Base-by-base conservation (phyloP, 2,329 filamentous ascomycete genomes). In the Diaporthe humulicola region DNA sequence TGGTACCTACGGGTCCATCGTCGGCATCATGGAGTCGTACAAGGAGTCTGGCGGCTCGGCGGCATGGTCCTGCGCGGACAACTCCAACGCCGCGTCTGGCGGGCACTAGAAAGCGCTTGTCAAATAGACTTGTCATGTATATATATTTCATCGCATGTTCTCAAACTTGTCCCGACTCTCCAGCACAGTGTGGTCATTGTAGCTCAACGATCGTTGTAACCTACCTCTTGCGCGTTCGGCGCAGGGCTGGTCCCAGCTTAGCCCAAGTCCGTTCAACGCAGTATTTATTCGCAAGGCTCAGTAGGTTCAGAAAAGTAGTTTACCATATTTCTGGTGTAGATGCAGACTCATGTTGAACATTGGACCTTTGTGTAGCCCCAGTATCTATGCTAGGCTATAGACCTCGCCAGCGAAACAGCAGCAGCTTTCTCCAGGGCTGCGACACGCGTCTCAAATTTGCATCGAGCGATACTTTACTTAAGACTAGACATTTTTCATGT, bases 21-120 rank as follows among this genome's bases (percentile, higher is more conserved):
- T 67, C 22, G 61, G 61, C 45, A 67, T 67, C 8, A 67, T 67
- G 14, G 45, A 67, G 2, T 67, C 45, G 45, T 67, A 67, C 42
- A 30, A 45, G 30, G 30, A 38, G 7, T 67, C 61, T 0, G 61
- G 61, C 12, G 61, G 61, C 15, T 67, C 61, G 45, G 61, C 61
- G 30, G 61, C 61, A 8, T 67, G 61, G 61, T 50, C 61, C 30
- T 67, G 61, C 22, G 61, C 61, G 14, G 61, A 67, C 45, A 67
- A 67, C 45, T 67, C 61, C 30, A 33, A 52, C 14, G 12, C n/a
- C n/a, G n/a, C 48, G 10, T 52, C 48, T 52, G 48, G 48, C 48
- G 48, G 48, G n/a, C 48, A 52, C 15, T 52, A 52, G 48, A 4
- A 3, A 50, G 3, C 25, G 25, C 48, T 52, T 52, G n/a, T 52